Evolutionary conservation across 441 rosid species (phyloP), one percentile per base, ranked within the genome.

Genomic region (Erysimum cheiri): DNA sequence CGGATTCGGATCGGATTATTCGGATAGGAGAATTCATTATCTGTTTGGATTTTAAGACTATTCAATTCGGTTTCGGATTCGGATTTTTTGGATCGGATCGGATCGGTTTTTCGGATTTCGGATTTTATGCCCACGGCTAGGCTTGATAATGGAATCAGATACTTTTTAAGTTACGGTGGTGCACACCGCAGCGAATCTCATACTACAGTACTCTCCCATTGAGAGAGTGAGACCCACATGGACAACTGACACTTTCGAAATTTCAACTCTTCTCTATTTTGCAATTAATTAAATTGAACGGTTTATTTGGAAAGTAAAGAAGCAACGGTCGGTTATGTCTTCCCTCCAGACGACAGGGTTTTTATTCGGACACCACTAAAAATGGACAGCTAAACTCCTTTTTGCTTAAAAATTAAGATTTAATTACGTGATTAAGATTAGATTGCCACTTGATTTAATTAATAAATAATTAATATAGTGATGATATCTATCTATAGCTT

Each of bases 321-420:
- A 75, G 71, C 75, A 76, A 50, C 68, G 71, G 79, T 76, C 79
- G 76, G 79, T 76, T 70, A 50, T 76, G 79, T 76, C 76, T 48
- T 52, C 79, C 68, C 58, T 76, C 79, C 71, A 64, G 62, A 76
- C 72, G 79, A 76, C 79, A 64, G 36, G 62, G 69, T 44, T 70
- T 75, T 76, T 76, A 76, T 76, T 70, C 79, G 79, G 67, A 76
- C 79, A 76, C 75, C 79, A 70, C 76, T 59, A 64, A 70, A 70
- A 64, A 57, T 64, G 46, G 78, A 74, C 78, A 69, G 70, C 74
- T 69, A 62, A 75, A 69, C 78, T 62, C 70, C 70, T 62, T 71
- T 60, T 74, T 46, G 9, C 24, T 32, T 57, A 48, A 52, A 48
- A 39, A 40, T 4, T 41, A 13, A n/a, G 31, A 4, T 43, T 59